Evolutionary conservation across 192 early-diverging fungal species (phyloP).

Genomic region (Radiomyces spectabilis): DNA sequence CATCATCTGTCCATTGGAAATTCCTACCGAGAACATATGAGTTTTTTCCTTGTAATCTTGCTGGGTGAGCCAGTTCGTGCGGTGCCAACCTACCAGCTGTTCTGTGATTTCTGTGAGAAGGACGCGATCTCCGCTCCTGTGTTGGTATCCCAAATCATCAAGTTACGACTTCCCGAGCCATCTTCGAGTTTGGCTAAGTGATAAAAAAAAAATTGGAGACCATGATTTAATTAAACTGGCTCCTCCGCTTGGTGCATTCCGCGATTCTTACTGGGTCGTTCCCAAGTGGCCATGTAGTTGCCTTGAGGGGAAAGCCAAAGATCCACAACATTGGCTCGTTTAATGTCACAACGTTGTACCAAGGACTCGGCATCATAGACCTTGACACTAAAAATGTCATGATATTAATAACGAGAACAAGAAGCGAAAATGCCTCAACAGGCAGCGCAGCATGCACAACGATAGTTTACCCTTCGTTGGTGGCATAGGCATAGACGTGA

Average conservation of each 20-base stretch:
- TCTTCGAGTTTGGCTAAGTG: conserved; percentile 62
- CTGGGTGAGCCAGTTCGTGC: background rate
- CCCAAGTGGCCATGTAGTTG: conserved; percentile 86
- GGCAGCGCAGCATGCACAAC: too few species aligned
- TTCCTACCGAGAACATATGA: conserved; percentile 44
- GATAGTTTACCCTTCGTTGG: conserved; percentile 52
- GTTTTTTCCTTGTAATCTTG: background rate
- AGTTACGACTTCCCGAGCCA: conserved; percentile 64
- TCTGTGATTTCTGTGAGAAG: conserved; percentile 80
- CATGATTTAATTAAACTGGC: background rate
- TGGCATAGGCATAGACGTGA: conserved; percentile 57
- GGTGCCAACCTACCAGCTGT: conserved; percentile 43
- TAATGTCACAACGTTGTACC: conserved; percentile 55
- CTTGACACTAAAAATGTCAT: conserved; percentile 45
- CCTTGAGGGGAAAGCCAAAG: conserved; percentile 88
- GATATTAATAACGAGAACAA: background rate
- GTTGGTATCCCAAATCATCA: conserved; percentile 70
- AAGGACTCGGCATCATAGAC: conserved; percentile 64
- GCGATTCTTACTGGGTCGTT: conserved; percentile 55
- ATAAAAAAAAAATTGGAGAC: background rate
- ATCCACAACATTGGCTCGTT: conserved; percentile 64
- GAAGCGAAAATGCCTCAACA: background rate
- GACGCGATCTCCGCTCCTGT: conserved; percentile 60
- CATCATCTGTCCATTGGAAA: conserved; percentile 92
- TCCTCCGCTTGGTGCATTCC: background rate